Base-by-base conservation (phyloP, 2,329 filamentous ascomycete species). In the Blumeria graminis region DNA sequence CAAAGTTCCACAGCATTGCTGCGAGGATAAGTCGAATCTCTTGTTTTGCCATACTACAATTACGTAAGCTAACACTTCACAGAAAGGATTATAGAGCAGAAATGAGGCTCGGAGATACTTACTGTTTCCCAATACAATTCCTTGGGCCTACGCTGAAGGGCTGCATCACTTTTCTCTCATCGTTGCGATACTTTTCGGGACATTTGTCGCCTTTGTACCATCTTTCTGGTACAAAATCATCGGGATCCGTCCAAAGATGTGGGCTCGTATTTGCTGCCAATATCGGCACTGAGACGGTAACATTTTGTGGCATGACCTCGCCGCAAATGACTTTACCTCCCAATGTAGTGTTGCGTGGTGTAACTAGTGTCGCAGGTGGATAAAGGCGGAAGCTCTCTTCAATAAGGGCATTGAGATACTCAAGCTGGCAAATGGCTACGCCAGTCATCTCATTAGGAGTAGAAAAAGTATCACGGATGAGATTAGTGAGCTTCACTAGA, bases 391-490 rank as follows among this genome's bases (percentile, higher is more conserved):
- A 62, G 3, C 59, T 63, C 60, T 72, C 71, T 8, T 68, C 60
- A 3, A 72, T 57, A 11, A 68, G 64, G 6, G 70, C 70, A 13
- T 62, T 52, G 5, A 69, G 60, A 56, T 71, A 72, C 0, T 56
- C 56, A 6, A 63, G 46, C 22, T 56, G 28, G 33, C 28, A 8
- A n/a, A 58, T 39, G 16, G 22, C 55, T 1, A 28, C 34, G 32
- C 56, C 56, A 7, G 43, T 61, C 28, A 63, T 62, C 18, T 62
- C 59, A 1, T 14, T 22, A 22, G 63, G 61, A 9, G 59, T 62
- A 7, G 55, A 59, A 60, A 75, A 75, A 0, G 66, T 56, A 3
- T 60, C 56, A 3, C 71, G 67, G 4, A 75, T 64, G 58, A 76
- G 74, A 0, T 64, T 59, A 3, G 63, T 65, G 3, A 76, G 64